Evolutionary conservation across 1,284 basidiomycete species (phyloP).

Genomic region (Meripilus lineatus): DNA sequence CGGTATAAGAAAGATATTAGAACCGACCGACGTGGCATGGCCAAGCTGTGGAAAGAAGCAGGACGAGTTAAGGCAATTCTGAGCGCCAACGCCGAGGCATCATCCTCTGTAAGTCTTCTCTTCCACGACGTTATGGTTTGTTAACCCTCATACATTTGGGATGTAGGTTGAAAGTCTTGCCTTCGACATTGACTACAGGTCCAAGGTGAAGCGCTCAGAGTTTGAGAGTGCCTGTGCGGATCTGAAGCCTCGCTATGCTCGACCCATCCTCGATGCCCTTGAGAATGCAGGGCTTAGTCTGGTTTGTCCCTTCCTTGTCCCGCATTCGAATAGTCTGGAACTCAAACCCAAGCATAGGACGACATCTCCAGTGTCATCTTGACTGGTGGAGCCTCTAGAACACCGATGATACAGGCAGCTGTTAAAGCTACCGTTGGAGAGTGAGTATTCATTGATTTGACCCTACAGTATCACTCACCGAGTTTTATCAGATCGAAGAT

Average conservation of each 20-base stretch:
- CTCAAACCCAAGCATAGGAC: slow-evolving; percentile 33
- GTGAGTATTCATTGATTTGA: slow-evolving; percentile 32
- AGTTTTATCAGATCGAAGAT: slow-evolving; percentile 58
- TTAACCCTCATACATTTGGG: neutral
- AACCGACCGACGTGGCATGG: slow-evolving; percentile 82
- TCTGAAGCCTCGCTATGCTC: slow-evolving; percentile 56
- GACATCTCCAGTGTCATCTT: slow-evolving; percentile 88
- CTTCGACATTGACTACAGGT: slow-evolving; percentile 88
- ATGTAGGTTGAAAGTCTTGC: slow-evolving; percentile 79
- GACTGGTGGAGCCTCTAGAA: slow-evolving; percentile 85
- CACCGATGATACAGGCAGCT: slow-evolving; percentile 88
- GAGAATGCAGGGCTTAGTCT: slow-evolving; percentile 63
- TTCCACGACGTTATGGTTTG: neutral
- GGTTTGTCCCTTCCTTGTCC: slow-evolving; percentile 30
- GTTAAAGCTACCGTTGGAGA: slow-evolving; percentile 75
- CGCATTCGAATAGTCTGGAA: neutral
- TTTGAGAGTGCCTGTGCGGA: slow-evolving; percentile 76
- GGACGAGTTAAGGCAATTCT: slow-evolving; percentile 88
- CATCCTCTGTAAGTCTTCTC: slow-evolving; percentile 51
- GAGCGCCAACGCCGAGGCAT: slow-evolving; percentile 86
- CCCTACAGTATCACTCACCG: slow-evolving; percentile 10
- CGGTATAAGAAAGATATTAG: slow-evolving; percentile 63
- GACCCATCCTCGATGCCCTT: slow-evolving; percentile 79
- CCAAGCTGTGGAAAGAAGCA: slow-evolving; percentile 93
- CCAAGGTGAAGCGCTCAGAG: slow-evolving; percentile 68